These are phyloP conservation scores for Lasiodiplodia sp. DNA, from an alignment of 2,329 filamentous ascomycete genomes.

Conservation along the genomic window DNA sequence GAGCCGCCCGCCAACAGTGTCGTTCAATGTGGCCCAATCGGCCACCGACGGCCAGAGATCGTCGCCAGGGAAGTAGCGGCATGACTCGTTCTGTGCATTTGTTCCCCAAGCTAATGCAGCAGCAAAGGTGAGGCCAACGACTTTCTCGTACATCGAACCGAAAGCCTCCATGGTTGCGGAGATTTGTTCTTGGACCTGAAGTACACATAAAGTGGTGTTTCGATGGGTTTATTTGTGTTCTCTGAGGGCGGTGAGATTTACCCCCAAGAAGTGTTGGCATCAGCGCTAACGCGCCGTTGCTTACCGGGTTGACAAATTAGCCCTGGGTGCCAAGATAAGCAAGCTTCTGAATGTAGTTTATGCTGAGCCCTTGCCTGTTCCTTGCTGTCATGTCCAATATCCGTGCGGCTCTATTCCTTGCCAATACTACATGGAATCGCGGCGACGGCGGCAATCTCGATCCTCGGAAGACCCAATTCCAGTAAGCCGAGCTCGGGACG, in stretches of 20 bases:
- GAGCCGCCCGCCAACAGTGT: conserved; percentile 53
- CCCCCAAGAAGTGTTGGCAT: not conserved
- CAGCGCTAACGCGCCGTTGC: not conserved
- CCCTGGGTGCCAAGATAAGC: no score
- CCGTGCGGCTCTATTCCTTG: no score
- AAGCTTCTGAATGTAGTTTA: no score
- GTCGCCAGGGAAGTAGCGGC: conserved; percentile 58
- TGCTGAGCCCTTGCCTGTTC: no score
- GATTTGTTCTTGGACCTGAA: not conserved
- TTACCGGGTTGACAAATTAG: no score
- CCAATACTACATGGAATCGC: no score
- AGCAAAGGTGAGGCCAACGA: not conserved
- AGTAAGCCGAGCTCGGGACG: no score
- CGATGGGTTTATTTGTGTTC: not conserved
- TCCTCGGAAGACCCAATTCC: no score
- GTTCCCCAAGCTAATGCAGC: not conserved
- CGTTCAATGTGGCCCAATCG: conserved; percentile 58
- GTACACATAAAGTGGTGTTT: not conserved
- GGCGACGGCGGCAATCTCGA: no score
- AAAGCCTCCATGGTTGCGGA: not conserved
- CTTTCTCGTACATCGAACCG: not conserved
- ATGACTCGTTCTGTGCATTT: conserved; percentile 36
- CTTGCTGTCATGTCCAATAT: no score
- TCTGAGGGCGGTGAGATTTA: not conserved
- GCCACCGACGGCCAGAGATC: conserved; percentile 57